Percentiles rank a stretch among this genome's conserved stretches.
Conservation (phyloP, 2,329 filamentous ascomycete species). For the Nothophoma quercina region DNA sequence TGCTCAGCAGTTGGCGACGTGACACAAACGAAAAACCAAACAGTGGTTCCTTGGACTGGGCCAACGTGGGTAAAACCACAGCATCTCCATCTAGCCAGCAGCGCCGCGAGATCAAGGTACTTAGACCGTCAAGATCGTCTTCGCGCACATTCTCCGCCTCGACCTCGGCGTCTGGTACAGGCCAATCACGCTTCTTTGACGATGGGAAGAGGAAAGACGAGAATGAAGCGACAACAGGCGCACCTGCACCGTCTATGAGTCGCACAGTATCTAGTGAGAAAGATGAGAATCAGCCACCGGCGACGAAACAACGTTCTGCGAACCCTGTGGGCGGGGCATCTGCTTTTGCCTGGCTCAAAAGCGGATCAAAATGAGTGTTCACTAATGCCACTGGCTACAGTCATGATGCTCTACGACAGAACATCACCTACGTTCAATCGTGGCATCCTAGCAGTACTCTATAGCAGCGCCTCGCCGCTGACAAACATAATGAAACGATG, state of each 20-base stretch:
- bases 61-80: slow-evolving; percentile 62
- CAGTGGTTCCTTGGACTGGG: slow-evolving; percentile 57
- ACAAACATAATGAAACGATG: not conserved
- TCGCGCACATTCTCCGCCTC: slow-evolving; percentile 57
- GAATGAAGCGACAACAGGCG: slow-evolving; percentile 20
- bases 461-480: not conserved
- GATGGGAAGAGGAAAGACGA: slow-evolving; percentile 53
- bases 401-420: not conserved
- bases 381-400: slow-evolving; percentile 8
- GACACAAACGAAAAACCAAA: slow-evolving; percentile 47
- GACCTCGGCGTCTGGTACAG: slow-evolving; percentile 34
- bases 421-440: too few relatives aligned
- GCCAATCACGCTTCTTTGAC: slow-evolving; percentile 59
- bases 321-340: slow-evolving; percentile 94
- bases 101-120: slow-evolving; percentile 82
- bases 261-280: slow-evolving; percentile 39
- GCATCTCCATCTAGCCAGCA: slow-evolving; percentile 71
- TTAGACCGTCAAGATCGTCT: slow-evolving; percentile 76
- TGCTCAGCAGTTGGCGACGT: slow-evolving; percentile 59
- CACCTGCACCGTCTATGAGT: slow-evolving; percentile 35
- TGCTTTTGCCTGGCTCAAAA: slow-evolving; percentile 91
- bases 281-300: slow-evolving; percentile 45
- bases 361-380: slow-evolving; percentile 33
- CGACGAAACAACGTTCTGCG: slow-evolving; percentile 63
- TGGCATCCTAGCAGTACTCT: not conserved